A percentile compares a stretch with the other conserved stretches of the same genome.
Evolutionary conservation across 495 filamentous ascomycete species (phyloP).

Genomic region (Aspergillus indologenus): DNA sequence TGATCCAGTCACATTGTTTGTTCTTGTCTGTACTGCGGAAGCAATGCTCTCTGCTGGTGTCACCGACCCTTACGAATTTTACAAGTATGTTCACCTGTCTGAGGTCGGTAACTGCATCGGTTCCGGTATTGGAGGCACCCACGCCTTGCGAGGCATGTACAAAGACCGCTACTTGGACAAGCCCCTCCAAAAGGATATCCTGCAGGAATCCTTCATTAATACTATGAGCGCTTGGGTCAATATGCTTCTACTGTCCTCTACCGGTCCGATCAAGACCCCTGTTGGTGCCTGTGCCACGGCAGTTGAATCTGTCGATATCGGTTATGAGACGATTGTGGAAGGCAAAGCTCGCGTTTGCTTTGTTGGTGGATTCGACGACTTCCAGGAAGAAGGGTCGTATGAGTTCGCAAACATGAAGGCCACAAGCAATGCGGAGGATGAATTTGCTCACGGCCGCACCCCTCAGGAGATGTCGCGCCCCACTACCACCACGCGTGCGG

Average conservation of each 20-base stretch:
- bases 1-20: conserved; percentile 91
- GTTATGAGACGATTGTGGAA: conserved; percentile 95
- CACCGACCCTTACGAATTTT: conserved; percentile 99
- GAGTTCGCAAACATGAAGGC: conserved; percentile 99
- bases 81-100: conserved; percentile 98
- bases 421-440: conserved; percentile 93
- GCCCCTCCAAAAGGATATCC: conserved; percentile 97
- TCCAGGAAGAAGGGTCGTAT: conserved; percentile 98
- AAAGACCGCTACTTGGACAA: conserved; percentile 95
- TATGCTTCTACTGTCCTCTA: conserved; percentile 95
- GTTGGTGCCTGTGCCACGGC: conserved; percentile 97
- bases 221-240: conserved; percentile 99
- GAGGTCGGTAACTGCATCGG: conserved; percentile 98
- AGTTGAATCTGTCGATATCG: conserved; percentile 95
- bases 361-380: conserved; percentile 98
- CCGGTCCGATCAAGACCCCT: conserved; percentile 97
- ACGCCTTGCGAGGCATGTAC: conserved; percentile 94
- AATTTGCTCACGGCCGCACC: conserved; percentile 91
- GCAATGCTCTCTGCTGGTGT: conserved; percentile 88
- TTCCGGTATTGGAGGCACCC: conserved; percentile 93
- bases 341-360: conserved; percentile 96
- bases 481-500: conserved; percentile 91
- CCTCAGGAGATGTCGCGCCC: conserved; percentile 97
- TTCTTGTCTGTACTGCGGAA: conserved; percentile 90
- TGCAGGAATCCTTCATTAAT: conserved; percentile 99